A percentile compares a stretch with the other conserved stretches of the same genome.
Conservation (phyloP, 2,329 filamentous ascomycete species). For the Cladosporium sp. region DNA sequence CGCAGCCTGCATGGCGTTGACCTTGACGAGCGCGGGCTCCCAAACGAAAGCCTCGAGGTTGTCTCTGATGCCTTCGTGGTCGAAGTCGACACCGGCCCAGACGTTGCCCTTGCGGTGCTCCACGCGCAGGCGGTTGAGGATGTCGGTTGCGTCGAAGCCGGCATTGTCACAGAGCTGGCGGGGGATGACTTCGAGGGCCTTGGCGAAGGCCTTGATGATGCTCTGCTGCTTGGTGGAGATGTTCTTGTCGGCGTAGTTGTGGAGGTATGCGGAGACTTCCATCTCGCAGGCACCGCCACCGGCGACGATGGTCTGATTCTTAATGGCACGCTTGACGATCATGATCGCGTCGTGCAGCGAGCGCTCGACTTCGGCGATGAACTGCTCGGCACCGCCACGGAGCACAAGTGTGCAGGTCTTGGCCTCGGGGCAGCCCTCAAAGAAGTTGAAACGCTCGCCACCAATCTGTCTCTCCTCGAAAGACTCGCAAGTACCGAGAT, state of each 20-base stretch:
- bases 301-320: slow-evolving; percentile 90
- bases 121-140: slow-evolving; percentile 91
- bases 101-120: slow-evolving; percentile 90
- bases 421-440: slow-evolving; percentile 89
- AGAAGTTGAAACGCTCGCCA: slow-evolving; percentile 97
- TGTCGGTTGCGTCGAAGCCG: slow-evolving; percentile 96
- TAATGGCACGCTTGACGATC: slow-evolving; percentile 98
- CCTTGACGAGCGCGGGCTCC: slow-evolving; percentile 94
- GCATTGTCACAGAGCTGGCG: slow-evolving; percentile 98
- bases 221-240: slow-evolving; percentile 93
- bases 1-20: slow-evolving; percentile 94
- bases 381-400: slow-evolving; percentile 94
- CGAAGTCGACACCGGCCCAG: slow-evolving; percentile 96
- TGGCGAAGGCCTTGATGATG: slow-evolving; percentile 96
- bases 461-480: slow-evolving; percentile 98
- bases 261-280: slow-evolving; percentile 91
- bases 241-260: slow-evolving; percentile 87
- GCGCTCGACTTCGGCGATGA: slow-evolving; percentile 97
- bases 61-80: slow-evolving; percentile 84
- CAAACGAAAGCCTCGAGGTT: slow-evolving; percentile 96
- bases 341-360: slow-evolving; percentile 98
- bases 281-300: slow-evolving; percentile 94
- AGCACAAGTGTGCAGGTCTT: slow-evolving; percentile 97
- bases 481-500: slow-evolving; percentile 75
- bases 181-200: slow-evolving; percentile 93